Base-by-base conservation (phyloP, 1,284 basidiomycete species). In the Pseudomicrostroma phylloplanum region DNA sequence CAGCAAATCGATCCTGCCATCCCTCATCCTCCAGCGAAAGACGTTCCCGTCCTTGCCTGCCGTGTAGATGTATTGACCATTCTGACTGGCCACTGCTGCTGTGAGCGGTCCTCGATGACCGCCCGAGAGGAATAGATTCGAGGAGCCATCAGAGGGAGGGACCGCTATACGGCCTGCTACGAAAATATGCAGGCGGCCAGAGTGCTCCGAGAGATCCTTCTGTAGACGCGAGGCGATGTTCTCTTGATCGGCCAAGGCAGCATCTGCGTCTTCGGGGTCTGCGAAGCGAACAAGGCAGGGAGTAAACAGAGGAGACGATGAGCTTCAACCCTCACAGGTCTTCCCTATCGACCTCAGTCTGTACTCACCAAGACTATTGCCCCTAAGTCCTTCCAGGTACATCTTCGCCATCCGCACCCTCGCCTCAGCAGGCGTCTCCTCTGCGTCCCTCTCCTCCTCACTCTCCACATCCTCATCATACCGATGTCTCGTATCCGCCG, bases 341-440 rank as follows among this genome's bases (percentile, higher is more conserved):
- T 4, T 36, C 30, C 30, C 4, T 4, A 36, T 36, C 30, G 30
- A 36, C 30, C 3, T 36, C 4, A 36, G 9, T 3, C 9, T 4
- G 4, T 4, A 48, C 43, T 48, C 43, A 48, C 43, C 43, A 26
- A 54, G 15, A 23, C 26, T 25, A 54, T 54, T 25, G 13, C 25
- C 26, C 43, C 59, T 64, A 17, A 97, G 86, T 62, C 85, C 88
- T 63, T 92, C 87, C 54, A 99, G 81, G 80, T 98, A 97, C 67
- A 93, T 81, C 78, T 91, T 89, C 2, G 94, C 93, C 26, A 98
- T 81, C 62, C 96, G 82, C 12, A 98, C 83, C 62, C 94, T 82
- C 80, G 98, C 97, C 83, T 94, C 88, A 0, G 92, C 92, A 0
- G 92, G 91, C 0, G 93, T 97, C 82, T 98, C 81, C 40, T 63